Evolutionary conservation across 2,329 filamentous ascomycete species (phyloP), one percentile per base, ranked within the genome.

Genomic region (Ampelomyces quisqualis): DNA sequence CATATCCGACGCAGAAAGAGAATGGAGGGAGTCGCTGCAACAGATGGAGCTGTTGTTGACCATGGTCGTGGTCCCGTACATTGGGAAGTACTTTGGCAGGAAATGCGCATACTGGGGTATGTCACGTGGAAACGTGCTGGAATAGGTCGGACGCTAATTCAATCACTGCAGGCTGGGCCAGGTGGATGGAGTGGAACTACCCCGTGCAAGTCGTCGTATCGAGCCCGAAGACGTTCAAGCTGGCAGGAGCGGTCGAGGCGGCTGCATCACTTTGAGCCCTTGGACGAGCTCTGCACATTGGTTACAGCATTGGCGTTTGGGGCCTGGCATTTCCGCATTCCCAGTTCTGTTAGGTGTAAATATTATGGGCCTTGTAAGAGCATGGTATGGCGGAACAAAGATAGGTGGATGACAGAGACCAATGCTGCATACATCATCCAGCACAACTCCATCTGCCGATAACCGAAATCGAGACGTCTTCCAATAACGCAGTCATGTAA

Each of bases 101-200:
- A 94, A 89, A 70, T 94, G 90, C 74, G 91, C 91, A 45, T 96
- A 95, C 67, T 96, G 90, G 88, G 89, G 91, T 96, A 77, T 67
- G 85, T 76, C 17, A 43, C 49, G 7, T 17, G 20, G 9, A 26
- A 15, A 20, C 18, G 11, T 19, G 14, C 2, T 11, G 10, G 3
- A 2, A 13, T 18, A 10, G 15, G 18, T 9, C 21, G 4, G 26
- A n/a, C 27, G 38, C 37, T 54, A 38, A 51, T 17, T 13, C 5
- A 19, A 20, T 11, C 10, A 5, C 4, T n/a, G 3, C n/a, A 95
- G 90, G 89, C 55, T 96, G 91, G 90, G 85, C 84, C 15, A 84
- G 85, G 60, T 94, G 90, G 65, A 96, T 96, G 90, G 82, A 89
- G 67, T 97, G 90, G 90, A 85, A 87, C 68, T 93, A 95, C 65